Evolutionary conservation across 345 rosid species (phyloP).

Genomic region (Salix udensis): DNA sequence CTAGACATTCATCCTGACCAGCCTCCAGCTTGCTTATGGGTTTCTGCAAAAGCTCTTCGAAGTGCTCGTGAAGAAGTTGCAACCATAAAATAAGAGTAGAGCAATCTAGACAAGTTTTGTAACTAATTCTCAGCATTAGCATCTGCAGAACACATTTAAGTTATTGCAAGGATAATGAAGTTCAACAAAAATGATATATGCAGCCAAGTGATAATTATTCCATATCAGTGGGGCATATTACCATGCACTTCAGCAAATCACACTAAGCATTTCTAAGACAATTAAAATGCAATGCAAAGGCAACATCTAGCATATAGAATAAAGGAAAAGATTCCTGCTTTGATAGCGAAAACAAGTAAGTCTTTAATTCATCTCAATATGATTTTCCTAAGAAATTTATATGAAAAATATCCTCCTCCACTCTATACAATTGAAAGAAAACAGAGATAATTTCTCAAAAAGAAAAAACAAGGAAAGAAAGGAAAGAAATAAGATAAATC

Average conservation of each 20-base stretch:
- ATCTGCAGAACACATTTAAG: constrained; percentile 46
- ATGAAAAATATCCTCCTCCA: neutral
- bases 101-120: constrained; percentile 34
- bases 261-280: neutral
- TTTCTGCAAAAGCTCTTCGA: constrained; percentile 47
- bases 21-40: constrained; percentile 26
- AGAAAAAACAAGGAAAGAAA: neutral
- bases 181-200: neutral
- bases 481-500: constrained; percentile 5
- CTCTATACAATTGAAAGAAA: neutral
- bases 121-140: constrained; percentile 72
- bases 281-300: neutral
- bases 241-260: neutral
- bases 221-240: neutral
- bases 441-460: no score
- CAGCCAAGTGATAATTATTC: neutral
- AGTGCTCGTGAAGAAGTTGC: constrained; percentile 60
- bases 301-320: neutral
- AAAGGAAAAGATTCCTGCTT: neutral
- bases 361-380: neutral
- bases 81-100: constrained; percentile 54
- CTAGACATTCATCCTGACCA: constrained; percentile 46
- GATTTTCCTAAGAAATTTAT: neutral
- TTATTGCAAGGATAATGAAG: neutral
- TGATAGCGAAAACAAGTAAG: neutral